A percentile compares a stretch with the other conserved stretches of the same genome.
Conservation (phyloP, 495 filamentous ascomycete species). For the Penicillium manginii region DNA sequence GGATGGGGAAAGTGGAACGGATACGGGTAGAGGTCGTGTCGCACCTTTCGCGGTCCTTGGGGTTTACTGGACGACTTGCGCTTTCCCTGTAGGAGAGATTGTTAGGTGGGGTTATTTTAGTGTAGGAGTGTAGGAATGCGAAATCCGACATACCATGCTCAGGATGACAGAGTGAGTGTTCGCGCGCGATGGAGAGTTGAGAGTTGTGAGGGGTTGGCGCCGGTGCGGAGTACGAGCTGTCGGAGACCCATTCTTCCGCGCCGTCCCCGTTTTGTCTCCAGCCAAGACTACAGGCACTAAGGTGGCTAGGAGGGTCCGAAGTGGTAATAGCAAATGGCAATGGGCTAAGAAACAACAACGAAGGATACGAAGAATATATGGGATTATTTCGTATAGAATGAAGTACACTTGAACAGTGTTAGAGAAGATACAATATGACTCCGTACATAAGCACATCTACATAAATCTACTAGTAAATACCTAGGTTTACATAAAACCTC, state of each 20-base stretch:
- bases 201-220: conserved; percentile 3
- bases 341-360: too few species aligned
- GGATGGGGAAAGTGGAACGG: not conserved
- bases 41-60: conserved; percentile 80
- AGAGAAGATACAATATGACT: not conserved
- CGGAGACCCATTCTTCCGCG: not conserved
- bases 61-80: conserved; percentile 94
- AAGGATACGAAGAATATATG: too few species aligned
- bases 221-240: conserved; percentile 11
- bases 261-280: not conserved
- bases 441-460: not conserved
- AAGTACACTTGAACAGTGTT: too few species aligned
- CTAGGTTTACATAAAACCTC: too few species aligned
- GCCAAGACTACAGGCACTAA: not conserved
- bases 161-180: conserved; percentile 1
- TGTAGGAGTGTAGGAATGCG: too few species aligned
- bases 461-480: too few species aligned
- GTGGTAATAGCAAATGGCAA: too few species aligned
- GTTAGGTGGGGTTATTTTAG: conserved; percentile 1
- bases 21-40: not conserved
- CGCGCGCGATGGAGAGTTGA: not conserved
- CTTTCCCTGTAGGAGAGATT: conserved; percentile 66
- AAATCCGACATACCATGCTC: conserved; percentile 8
- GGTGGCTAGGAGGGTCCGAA: too few species aligned
- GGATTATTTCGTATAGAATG: too few species aligned